Evolutionary conservation across 306 rosid genomes (phyloP), one percentile per base, ranked within the genome.

Genomic region (Rosa lucieae): DNA sequence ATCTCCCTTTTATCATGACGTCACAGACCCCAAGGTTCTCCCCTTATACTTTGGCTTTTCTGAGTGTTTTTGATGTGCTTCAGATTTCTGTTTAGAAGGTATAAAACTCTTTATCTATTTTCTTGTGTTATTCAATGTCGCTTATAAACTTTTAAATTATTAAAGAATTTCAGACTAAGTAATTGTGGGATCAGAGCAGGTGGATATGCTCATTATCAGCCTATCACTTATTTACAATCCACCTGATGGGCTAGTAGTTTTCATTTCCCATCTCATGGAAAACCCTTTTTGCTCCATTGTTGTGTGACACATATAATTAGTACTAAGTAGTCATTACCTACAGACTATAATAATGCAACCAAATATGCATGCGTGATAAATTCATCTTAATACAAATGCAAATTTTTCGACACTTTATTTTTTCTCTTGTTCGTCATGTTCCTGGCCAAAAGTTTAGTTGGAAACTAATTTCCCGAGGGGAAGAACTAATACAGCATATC

Each of bases 11-110:
- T 82, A 70, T n/a, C 56, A 32, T 46, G 76, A 85, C 20, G 78
- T 78, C 69, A 63, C 78, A 52, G 85, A 85, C 76, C 88, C 88
- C 14, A 68, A 85, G 88, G 88, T 85, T 70, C 65, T 70, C 71
- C 10, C 6, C 15, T 55, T 67, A 4, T 7, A 72, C 76, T 14
- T 11, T 44, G 35, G 43, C 42, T 32, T 59, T 73, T 56, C 5
- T 21, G 52, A n/a, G 37, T 32, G 37, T 32, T 32, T 32, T 32
- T 32, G 3, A 23, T 37, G 29, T 29, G 7, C 17, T 72, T 18
- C 29, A 26, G 6, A n/a, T 40, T 78, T 62, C 21, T 59, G 1
- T 48, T 56, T 37, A 69, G 47, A 37, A 63, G 53, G 2, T 10
- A 46, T 35, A n/a, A 35, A 43, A 40, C 46, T 69, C 18, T 52